phyloP scores from a whole-genome alignment of 345 rosid species.

The Lenwebbia sp. region DNA sequence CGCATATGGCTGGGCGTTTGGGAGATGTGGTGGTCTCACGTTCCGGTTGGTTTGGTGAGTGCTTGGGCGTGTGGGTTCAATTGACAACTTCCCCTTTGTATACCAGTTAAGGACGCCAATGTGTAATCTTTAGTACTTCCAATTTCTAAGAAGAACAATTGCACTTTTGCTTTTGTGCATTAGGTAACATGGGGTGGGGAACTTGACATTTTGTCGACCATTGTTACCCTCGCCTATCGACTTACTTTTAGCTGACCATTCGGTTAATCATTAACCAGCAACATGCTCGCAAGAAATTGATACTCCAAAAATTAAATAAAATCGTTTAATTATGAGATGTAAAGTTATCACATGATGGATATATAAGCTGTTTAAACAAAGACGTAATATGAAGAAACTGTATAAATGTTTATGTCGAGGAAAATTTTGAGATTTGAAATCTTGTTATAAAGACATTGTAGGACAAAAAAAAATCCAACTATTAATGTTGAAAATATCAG shows the following conservation, averaged over 20 bases:
- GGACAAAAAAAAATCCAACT: background rate
- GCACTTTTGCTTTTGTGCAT: background rate
- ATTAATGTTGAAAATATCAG: background rate
- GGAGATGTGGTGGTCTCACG: too few species aligned
- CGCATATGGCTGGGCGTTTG: too few species aligned
- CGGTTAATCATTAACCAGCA: background rate
- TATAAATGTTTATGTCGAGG: background rate
- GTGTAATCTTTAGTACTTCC: background rate
- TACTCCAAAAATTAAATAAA: background rate
- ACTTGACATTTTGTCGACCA: background rate
- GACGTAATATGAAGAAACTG: background rate
- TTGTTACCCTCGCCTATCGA: background rate
- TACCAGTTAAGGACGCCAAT: background rate
- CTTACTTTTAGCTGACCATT: background rate
- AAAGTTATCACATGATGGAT: background rate
- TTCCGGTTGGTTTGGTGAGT: too few species aligned
- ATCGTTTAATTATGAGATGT: background rate
- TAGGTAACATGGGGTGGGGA: background rate
- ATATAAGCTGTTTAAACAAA: background rate
- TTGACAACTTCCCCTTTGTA: background rate
- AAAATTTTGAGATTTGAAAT: background rate
- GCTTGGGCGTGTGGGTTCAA: background rate
- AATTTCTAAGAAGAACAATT: background rate
- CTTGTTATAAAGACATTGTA: background rate
- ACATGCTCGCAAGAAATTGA: background rate